A percentile compares a stretch with the other conserved stretches of the same genome.
phyloP scores from a whole-genome alignment of 441 rosid genomes.

The Eruca vesicaria region DNA sequence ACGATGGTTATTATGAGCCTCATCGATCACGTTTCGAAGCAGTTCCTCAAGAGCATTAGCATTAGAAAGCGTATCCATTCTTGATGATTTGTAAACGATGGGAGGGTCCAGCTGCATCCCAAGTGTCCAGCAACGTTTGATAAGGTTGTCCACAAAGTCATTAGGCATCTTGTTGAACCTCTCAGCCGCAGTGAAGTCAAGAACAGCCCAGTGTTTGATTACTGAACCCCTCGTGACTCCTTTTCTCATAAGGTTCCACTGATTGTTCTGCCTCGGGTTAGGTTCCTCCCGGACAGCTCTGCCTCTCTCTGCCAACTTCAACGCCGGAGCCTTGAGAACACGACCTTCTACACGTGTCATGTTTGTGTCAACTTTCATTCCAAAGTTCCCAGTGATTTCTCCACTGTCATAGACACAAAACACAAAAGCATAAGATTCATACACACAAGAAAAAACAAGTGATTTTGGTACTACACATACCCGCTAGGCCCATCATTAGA shows the following conservation, averaged over 20 bases:
- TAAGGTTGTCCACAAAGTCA: conserved; percentile 44
- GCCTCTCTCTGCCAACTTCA: conserved; percentile 56
- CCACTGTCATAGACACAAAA: conserved; percentile 34
- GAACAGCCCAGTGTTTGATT: conserved; percentile 64
- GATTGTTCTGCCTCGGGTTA: conserved; percentile 46
- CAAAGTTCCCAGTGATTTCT: conserved; percentile 44
- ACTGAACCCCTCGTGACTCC: conserved; percentile 68
- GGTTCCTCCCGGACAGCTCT: conserved; percentile 43
- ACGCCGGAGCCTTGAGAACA: conserved; percentile 65
- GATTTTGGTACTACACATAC: conserved; percentile 39
- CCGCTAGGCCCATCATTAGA: conserved; percentile 59
- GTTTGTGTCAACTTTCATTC: conserved; percentile 51
- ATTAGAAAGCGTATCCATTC: conserved; percentile 50
- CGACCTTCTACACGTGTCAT: conserved; percentile 69
- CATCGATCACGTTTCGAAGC: conserved; percentile 38
- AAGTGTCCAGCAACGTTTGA: conserved; percentile 47
- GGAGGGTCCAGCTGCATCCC: conserved; percentile 64
- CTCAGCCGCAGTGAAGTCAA: conserved; percentile 58
- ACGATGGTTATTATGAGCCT: conserved; percentile 18
- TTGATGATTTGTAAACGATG: conserved; percentile 29
- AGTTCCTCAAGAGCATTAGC: conserved; percentile 41
- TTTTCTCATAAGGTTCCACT: conserved; percentile 72
- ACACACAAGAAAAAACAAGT: neutral
- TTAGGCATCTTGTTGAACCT: conserved; percentile 8
- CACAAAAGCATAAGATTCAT: neutral